Base-by-base conservation (phyloP, 352 stramenopile species). In the Phytophthora pseudosyringae region DNA sequence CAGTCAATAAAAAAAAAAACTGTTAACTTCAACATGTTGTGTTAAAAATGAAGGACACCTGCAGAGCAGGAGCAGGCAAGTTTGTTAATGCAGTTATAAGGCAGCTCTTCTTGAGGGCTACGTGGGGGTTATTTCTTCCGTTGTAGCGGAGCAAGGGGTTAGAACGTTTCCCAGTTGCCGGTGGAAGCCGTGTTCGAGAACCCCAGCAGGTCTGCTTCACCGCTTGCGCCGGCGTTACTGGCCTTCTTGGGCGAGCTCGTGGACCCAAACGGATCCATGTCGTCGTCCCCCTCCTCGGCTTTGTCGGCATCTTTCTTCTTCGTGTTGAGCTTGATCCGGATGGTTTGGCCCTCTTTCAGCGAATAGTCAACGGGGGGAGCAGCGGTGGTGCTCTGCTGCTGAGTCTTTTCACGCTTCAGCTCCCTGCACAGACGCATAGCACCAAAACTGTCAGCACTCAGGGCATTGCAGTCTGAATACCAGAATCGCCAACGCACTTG, bases 311-410 rank as follows among this genome's bases (percentile, higher is more conserved):
- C 74, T 39, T 80, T 84, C 57, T 58, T 74, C 56, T 90, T 85
- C 12, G 73, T 75, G 61, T 90, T 91, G 59, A 91, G 83, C 53
- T 89, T 90, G 69, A 98, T 95, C 4, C 78, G 81, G 59, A 98
- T 98, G 57, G 93, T 98, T 67, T 98, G 80, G 47, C 93, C 93
- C 45, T 97, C 75, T 63, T 98, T 98, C 25, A 98, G 81, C 21
- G 79, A 94, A 69, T 97, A 98, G 81, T 97, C 90, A 41, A 96
- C 93, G 12, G 79, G 67, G 16, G 72, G 51, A 8, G 64, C 51
- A 1, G 78, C 57, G 3, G 63, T 79, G 35, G 64, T 71, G 70
- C 31, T 83, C 54, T 46, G 67, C 59, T 25, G 67, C 67, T 52
- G 77, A 32, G 62, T 73, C 54, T 91, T 65, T 50, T 91, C 82